These are phyloP conservation scores for Capsella rubella DNA, from an alignment of 441 rosid species.

Conservation along the genomic window DNA sequence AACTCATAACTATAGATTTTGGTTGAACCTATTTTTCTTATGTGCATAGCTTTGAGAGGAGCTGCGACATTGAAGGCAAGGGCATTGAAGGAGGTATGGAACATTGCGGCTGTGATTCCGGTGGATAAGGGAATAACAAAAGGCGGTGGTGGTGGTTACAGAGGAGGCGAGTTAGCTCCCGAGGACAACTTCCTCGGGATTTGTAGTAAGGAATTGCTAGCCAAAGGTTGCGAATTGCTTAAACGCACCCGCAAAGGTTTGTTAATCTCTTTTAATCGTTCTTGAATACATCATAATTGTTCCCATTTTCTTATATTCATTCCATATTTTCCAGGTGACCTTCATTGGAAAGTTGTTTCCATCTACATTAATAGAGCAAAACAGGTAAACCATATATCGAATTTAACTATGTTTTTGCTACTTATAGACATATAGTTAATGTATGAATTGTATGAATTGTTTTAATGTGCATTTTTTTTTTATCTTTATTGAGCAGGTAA, in stretches of 20 bases:
- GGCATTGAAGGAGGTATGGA: conserved; percentile 93
- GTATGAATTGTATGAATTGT: background rate
- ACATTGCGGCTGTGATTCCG: conserved; percentile 88
- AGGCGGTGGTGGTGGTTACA: conserved; percentile 20
- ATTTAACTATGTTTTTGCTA: no score
- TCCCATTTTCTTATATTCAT: background rate
- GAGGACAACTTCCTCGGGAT: conserved; percentile 80
- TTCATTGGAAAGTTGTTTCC: conserved; percentile 93
- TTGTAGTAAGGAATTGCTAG: conserved; percentile 82
- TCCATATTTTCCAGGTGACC: conserved; percentile 61
- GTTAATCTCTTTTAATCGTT: conserved; percentile 21
- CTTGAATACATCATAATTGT: background rate
- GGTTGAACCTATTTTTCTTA: conserved; percentile 1
- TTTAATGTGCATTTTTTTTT: background rate
- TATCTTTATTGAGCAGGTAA: conserved; percentile 55
- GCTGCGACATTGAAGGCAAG: conserved; percentile 92
- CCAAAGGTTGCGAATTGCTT: conserved; percentile 90
- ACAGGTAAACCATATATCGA: conserved; percentile 56
- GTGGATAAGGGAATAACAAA: conserved; percentile 67
- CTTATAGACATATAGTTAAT: background rate
- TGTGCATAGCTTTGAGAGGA: conserved; percentile 80
- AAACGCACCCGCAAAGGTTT: conserved; percentile 94
- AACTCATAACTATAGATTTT: background rate
- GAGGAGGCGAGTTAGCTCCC: conserved; percentile 62
- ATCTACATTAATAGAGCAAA: conserved; percentile 79